A percentile compares a stretch with the other conserved stretches of the same genome.
These are phyloP conservation scores for Nicotiana benthamiana DNA, from an alignment of 257 asterid species.

Conservation along the genomic window DNA sequence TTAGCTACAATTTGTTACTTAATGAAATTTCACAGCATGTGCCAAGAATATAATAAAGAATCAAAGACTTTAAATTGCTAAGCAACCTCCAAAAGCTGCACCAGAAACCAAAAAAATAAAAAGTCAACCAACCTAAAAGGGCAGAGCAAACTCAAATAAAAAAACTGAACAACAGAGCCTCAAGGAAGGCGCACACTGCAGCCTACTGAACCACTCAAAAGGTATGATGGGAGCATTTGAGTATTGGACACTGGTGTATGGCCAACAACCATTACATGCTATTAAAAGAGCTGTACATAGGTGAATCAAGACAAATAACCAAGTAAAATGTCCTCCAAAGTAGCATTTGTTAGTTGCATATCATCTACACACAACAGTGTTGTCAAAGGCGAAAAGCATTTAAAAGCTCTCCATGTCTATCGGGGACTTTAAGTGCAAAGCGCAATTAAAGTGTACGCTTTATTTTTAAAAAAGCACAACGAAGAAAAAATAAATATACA, in stretches of 20 bases:
- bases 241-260: not conserved
- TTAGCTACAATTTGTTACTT: not conserved
- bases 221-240: not conserved
- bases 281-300: not conserved
- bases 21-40: not conserved
- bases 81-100: not conserved
- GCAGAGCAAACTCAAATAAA: not conserved
- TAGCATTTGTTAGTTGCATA: not conserved
- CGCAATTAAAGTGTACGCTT: too few species aligned
- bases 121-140: not conserved
- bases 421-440: too few species aligned
- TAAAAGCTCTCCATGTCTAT: too few species aligned
- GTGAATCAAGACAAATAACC: not conserved
- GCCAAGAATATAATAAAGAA: not conserved
- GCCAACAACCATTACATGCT: not conserved
- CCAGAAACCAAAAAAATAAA: not conserved
- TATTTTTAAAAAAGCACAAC: too few species aligned
- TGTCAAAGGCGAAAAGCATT: too few species aligned
- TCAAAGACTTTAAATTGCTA: not conserved
- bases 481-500: too few species aligned
- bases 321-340: not conserved
- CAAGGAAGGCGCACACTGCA: not conserved
- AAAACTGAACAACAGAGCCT: not conserved
- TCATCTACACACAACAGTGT: not conserved
- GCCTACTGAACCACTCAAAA: not conserved